These are phyloP conservation scores for Cucurbita ficifolia DNA, from an alignment of 306 rosid species.

Conservation along the genomic window DNA sequence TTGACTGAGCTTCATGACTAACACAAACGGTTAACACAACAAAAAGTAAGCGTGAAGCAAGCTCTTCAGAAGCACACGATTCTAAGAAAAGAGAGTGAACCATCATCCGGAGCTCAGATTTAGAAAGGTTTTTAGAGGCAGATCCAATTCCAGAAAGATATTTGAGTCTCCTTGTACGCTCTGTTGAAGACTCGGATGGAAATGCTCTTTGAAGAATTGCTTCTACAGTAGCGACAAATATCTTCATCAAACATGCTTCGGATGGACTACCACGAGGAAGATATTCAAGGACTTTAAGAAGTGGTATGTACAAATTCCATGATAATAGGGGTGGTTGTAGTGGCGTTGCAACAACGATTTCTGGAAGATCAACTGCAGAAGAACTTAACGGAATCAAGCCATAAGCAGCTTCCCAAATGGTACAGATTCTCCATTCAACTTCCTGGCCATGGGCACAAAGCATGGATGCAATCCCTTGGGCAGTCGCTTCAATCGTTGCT, in stretches of 20 bases:
- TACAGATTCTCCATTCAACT: conserved; percentile 99
- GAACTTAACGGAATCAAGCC: conserved; percentile 94
- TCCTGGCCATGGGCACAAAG: conserved; percentile 98
- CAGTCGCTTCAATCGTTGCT: conserved; percentile 96
- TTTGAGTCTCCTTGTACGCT: conserved; percentile 56
- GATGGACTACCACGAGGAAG: conserved; percentile 99
- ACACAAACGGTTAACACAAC: conserved; percentile 91
- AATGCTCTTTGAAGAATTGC: conserved; percentile 89
- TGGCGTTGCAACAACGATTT: conserved; percentile 81
- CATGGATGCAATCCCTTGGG: conserved; percentile 98
- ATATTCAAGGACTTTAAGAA: conserved; percentile 89
- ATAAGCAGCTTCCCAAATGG: conserved; percentile 99
- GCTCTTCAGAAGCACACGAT: conserved; percentile 85
- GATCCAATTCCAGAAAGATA: conserved; percentile 57
- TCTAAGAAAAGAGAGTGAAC: conserved; percentile 94
- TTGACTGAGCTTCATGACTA: conserved; percentile 85
- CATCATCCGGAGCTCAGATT: conserved; percentile 97
- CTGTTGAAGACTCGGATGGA: conserved; percentile 55
- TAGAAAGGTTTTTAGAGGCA: conserved; percentile 76
- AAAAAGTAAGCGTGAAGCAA: conserved; percentile 86
- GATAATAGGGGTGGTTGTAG: conserved; percentile 81
- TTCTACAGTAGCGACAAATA: conserved; percentile 96
- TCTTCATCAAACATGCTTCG: conserved; percentile 98
- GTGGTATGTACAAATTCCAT: conserved; percentile 92
- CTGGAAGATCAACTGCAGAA: conserved; percentile 95